phyloP scores from a whole-genome alignment of 2,329 filamentous ascomycete genomes.

The Didymella keratinophila region DNA sequence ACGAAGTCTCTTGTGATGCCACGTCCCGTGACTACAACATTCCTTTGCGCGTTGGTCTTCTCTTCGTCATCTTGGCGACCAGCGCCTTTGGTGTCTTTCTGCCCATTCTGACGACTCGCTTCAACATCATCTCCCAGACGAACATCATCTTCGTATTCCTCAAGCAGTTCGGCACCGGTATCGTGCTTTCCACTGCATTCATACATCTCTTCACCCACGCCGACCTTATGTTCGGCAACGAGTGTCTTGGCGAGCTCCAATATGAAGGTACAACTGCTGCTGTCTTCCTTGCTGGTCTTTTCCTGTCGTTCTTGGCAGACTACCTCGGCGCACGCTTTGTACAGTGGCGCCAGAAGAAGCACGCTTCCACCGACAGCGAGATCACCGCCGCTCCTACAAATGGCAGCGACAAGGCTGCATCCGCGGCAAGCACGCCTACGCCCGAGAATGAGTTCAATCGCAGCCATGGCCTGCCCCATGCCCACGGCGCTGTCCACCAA shows the following conservation, averaged over 20 bases:
- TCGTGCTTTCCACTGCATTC: constrained; percentile 76
- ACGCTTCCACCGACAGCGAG: constrained; percentile 25
- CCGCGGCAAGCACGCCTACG: constrained; percentile 22
- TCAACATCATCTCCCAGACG: constrained; percentile 61
- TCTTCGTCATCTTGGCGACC: constrained; percentile 75
- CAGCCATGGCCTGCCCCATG: constrained; percentile 26
- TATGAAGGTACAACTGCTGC: constrained; percentile 76
- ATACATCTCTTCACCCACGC: constrained; percentile 77
- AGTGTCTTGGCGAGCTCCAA: constrained; percentile 69
- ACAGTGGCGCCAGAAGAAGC: constrained; percentile 42
- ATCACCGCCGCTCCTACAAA: constrained; percentile 11
- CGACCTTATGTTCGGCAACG: constrained; percentile 73
- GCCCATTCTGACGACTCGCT: constrained; percentile 69
- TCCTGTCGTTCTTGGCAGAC: constrained; percentile 76
- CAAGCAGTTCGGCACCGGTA: constrained; percentile 76
- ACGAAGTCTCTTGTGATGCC: constrained; percentile 56
- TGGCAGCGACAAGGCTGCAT: constrained; percentile 26
- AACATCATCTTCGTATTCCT: constrained; percentile 66
- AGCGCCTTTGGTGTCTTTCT: constrained; percentile 73
- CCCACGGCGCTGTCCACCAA: constrained; percentile 33
- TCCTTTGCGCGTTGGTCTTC: constrained; percentile 70
- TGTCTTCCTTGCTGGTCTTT: constrained; percentile 76
- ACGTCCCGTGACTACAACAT: constrained; percentile 70
- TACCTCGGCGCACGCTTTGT: constrained; percentile 70
- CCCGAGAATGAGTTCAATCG: constrained; percentile 27